Base-by-base conservation (phyloP, 495 filamentous ascomycete genomes). In the Talaromyces nanjingensis region DNA sequence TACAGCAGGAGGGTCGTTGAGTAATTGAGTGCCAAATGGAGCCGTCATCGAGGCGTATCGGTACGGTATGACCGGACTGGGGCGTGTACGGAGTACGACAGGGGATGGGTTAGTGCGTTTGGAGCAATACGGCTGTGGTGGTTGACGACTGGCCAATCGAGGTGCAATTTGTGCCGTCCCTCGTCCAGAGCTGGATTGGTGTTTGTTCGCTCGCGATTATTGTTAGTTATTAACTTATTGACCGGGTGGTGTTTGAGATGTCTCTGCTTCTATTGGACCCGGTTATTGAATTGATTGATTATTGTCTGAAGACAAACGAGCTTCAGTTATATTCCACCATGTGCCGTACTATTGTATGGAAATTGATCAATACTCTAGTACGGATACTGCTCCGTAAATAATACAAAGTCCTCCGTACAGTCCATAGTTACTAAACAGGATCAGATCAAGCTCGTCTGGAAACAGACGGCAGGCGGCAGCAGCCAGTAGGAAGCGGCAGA, bases 21-120 rank as follows among this genome's bases (percentile, higher is more conserved):
- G 37, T 42, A 42, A 42, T 42, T 5, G 22, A 56, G 24, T 2
- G 11, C 24, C 12, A 27, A 29, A 27, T 56, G 20, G n/a, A 56
- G 53, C 53, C 20, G 5, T 14, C 18, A 29, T 25, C 12, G 27
- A 25, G 53, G 53, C 22, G 53, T 56, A 56, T 56, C 24, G 53
- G 2, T 29, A 56, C 22, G 53, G 53, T 29, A 56, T 27, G 27
- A 22, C 20, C 24, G 11, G 53, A 29, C 53, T 22, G 20, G 45
- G 45, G 45, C 45, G 45, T 20, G 18, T 49, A 49, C 18, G 53
- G 45, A 9, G 18, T 49, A 49, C 18, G 53, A 29, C 53, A 56
- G 27, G 53, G 53, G 53, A 29, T 27, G 22, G 53, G 14, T 22
- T 56, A 56, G 53, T 56, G 53, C 53, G 53, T 56, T 56, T 56